These are phyloP conservation scores for Austroboletus eburneus DNA, from an alignment of 768 basidiomycete species.

Conservation along the genomic window DNA sequence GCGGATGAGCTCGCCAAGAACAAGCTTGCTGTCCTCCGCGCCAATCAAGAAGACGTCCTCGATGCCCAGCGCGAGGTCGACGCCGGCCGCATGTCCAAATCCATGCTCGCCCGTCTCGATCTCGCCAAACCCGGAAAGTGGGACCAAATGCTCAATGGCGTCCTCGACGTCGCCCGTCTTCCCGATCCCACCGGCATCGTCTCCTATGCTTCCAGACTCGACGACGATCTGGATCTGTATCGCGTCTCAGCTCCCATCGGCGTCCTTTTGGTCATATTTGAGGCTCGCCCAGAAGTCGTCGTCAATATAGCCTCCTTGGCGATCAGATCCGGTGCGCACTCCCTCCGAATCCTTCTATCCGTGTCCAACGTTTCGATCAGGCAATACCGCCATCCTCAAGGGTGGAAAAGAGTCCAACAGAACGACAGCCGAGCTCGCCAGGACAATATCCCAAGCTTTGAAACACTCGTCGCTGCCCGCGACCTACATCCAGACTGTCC, in stretches of 20 bases:
- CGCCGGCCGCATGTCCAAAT: conserved; percentile 76
- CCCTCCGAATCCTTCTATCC: background rate
- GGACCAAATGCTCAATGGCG: conserved; percentile 89
- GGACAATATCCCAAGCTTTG: conserved; percentile 76
- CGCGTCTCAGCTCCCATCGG: conserved; percentile 96
- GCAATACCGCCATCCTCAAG: conserved; percentile 95
- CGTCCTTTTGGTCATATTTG: conserved; percentile 93
- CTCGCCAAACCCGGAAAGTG: conserved; percentile 80
- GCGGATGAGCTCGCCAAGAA: conserved; percentile 57
- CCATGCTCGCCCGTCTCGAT: conserved; percentile 85
- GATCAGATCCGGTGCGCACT: conserved; percentile 82
- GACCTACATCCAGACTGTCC: conserved; percentile 87
- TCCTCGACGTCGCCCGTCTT: conserved; percentile 80
- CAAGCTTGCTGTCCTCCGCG: conserved; percentile 68
- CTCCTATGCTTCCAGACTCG: conserved; percentile 86
- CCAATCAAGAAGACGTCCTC: conserved; percentile 81
- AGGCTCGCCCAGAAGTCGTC: conserved; percentile 95
- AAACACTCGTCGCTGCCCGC: conserved; percentile 66
- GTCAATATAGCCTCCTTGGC: conserved; percentile 96
- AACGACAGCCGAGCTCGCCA: conserved; percentile 72
- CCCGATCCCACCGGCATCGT: conserved; percentile 85
- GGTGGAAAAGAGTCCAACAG: conserved; percentile 93
- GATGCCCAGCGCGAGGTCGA: conserved; percentile 76
- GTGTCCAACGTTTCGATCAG: conserved; percentile 36
- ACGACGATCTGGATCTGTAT: conserved; percentile 83